Base-by-base conservation (phyloP, 179 eudicot genomes). In the Gypsophila paniculata region DNA sequence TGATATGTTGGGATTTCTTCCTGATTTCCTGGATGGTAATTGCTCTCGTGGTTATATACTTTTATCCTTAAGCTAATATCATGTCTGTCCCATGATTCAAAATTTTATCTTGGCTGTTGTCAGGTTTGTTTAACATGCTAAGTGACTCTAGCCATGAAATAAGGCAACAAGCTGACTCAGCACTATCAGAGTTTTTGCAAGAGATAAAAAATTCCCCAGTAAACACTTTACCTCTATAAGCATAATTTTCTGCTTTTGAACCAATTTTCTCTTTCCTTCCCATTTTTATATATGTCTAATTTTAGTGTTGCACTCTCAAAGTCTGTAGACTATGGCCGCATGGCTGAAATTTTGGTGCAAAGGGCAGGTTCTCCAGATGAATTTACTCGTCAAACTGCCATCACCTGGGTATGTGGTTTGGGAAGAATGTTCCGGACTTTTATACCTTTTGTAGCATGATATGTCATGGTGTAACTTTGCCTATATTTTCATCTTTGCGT, bases 321-420 rank as follows among this genome's bases (percentile, higher is more conserved):
- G 99, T 94, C 97, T 82, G 99, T 94, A 88, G 99, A 94, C 83
- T 94, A 91, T 85, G 99, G 99, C 72, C 94, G 99, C 82, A 91
- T 94, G 97, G 97, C 97, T 75, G 95, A 94, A 86, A 94, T 94
- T 78, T 82, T 94, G 79, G 96, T 94, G 55, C 93, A 91, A 74
- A 87, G 99, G 84, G 99, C 99, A 53, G 84, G 85, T 78, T 87
- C 99, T 49, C 75, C 79, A 42, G 99, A 94, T 85, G 99, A 83
- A 81, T 94, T 91, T 78, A 94, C 99, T 65, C 87, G 97, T 63
- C 86, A 84, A 84, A 94, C 97, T 77, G 92, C 99, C 54, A 88
- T 92, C 70, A 94, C 99, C 21, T 93, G 98, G 98, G 98, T 93
- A 89, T 75, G 88, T 29, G n/a, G 53, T 61, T 68, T 71, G 23